phyloP scores from a whole-genome alignment of 2,329 filamentous ascomycete species.

The Chaetomiaceae sp. region DNA sequence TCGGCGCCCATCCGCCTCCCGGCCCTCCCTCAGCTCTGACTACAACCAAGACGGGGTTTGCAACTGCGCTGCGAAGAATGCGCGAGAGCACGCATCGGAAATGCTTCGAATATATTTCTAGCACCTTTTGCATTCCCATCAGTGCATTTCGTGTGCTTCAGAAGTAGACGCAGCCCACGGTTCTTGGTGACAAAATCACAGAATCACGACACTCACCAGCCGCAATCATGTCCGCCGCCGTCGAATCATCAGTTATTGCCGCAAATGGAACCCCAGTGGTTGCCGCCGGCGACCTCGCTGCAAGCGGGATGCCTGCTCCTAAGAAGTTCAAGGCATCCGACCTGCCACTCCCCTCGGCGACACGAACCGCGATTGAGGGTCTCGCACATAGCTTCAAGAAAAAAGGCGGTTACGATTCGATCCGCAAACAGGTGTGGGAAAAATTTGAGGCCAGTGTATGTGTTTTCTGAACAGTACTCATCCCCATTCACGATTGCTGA shows the following conservation, averaged over 20 bases:
- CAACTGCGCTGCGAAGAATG: background rate
- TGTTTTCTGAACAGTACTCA: background rate
- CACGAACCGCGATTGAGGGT: constrained; percentile 67
- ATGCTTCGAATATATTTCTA: constrained; percentile 6
- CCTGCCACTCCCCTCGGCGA: constrained; percentile 68
- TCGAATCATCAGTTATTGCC: constrained; percentile 12
- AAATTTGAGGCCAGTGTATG: constrained; percentile 67
- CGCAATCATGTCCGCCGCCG: constrained; percentile 18
- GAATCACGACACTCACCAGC: background rate
- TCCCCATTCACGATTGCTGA: background rate
- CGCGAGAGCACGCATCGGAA: background rate
- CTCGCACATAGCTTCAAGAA: constrained; percentile 81
- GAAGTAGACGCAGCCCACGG: background rate
- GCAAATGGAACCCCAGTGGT: too few species aligned
- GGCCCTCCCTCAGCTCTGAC: too few species aligned
- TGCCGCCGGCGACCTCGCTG: constrained; percentile 5
- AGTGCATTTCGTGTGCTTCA: background rate
- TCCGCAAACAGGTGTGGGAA: constrained; percentile 73
- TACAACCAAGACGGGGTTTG: too few species aligned
- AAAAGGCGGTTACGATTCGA: constrained; percentile 74
- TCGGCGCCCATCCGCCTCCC: too few species aligned
- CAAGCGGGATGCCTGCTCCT: constrained; percentile 2
- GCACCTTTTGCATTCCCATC: background rate
- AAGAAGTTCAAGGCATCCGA: constrained; percentile 65
- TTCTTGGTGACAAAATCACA: background rate